These are phyloP conservation scores for Picea glauca DNA, from an alignment of 75 land plant species.

Conservation along the genomic window DNA sequence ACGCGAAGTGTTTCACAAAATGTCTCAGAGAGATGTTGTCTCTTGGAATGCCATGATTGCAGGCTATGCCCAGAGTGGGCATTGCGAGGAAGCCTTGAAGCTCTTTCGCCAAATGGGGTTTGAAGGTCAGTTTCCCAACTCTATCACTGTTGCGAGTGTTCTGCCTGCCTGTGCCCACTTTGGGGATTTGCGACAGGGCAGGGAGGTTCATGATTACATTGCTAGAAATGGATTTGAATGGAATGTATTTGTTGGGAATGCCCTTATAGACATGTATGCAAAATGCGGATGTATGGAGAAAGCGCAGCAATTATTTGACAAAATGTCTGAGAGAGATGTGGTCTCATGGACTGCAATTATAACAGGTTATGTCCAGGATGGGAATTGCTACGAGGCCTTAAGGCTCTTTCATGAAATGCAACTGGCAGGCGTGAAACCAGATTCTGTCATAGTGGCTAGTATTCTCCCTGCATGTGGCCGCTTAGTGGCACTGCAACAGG, in stretches of 20 bases:
- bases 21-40: constrained; percentile 55
- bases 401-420: constrained; percentile 17
- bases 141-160: constrained; percentile 48
- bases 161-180: constrained; percentile 58
- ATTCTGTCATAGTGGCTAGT: constrained; percentile 1
- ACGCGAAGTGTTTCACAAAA: constrained; percentile 38
- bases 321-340: constrained; percentile 8
- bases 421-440: constrained; percentile 7
- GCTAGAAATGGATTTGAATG: constrained; percentile 7
- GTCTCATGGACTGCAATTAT: constrained; percentile 20
- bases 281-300: constrained; percentile 7
- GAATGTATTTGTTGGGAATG: constrained; percentile 7
- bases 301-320: constrained; percentile 13
- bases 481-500: constrained; percentile 9
- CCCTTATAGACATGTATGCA: constrained; percentile 17
- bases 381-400: constrained; percentile 10
- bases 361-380: constrained; percentile 5
- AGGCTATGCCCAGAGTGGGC: constrained; percentile 31
- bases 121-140: constrained; percentile 28
- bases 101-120: constrained; percentile 39
- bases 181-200: constrained; percentile 41
- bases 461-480: constrained; percentile 16
- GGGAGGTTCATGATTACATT: not conserved
- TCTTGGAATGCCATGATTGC: constrained; percentile 79
- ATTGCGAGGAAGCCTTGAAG: constrained; percentile 14